Base-by-base conservation (phyloP, 2,329 filamentous ascomycete species). In the Lasiodiplodia theobromae region DNA sequence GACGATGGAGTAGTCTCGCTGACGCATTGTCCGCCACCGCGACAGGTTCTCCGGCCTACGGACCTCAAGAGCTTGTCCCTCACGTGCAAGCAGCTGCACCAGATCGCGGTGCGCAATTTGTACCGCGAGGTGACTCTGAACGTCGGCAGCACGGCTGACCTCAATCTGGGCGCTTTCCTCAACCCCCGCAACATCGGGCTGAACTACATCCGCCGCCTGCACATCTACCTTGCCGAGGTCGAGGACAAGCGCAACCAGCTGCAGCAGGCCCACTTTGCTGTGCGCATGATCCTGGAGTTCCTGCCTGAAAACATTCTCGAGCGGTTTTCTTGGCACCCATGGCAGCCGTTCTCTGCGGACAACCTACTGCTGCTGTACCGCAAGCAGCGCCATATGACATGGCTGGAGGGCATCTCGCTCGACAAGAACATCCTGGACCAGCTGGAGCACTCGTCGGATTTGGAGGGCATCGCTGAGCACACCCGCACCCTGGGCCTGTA, bases 251-350 rank as follows among this genome's bases (percentile, higher is more conserved):
- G 80, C 73, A 81, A 82, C 21, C 79, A 81, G 72, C 69, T 81
- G 65, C 78, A 81, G 67, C 82, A 83, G 70, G 83, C 82, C 49
- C 78, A 83, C 66, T 83, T 85, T 66, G 81, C 82, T 0, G 81
- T 82, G 23, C 80, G 83, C 54, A 82, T 85, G 80, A 78, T 85
- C 21, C 69, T 85, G 21, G 83, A 85, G 69, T 79, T 84, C 70
- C 72, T 85, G 44, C 83, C 83, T 1, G 81, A 84, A 64, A 79
- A 85, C 69, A 81, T 81, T 44, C 76, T 85, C 28, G 82, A 85
- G 70, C 81, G 82, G 70, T 84, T 85, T 75, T 82, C 80, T 70
- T 85, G 83, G 83, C 82, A 83, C 73, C 82, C 82, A 18, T 85
- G 83, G 83, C 78, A 78, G 57, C 77, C 80, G 0, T 85, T 85